phyloP scores from a whole-genome alignment of 1,284 basidiomycete species.

The Pterulicium gracile region DNA sequence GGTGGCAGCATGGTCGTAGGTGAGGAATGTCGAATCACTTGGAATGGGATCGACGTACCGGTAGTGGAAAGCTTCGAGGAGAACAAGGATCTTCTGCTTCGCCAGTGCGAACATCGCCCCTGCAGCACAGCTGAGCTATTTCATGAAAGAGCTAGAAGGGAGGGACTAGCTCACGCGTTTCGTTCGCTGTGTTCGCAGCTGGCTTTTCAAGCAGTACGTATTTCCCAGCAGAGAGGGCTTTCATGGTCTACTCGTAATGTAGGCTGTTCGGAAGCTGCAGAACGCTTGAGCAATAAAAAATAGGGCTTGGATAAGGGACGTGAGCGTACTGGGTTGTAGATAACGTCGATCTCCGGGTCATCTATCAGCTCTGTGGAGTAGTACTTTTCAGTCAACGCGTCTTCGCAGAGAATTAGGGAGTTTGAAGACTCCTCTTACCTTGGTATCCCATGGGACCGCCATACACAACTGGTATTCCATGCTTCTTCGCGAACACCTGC shows the following conservation, averaged over 20 bases:
- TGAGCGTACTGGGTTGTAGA: constrained; percentile 50
- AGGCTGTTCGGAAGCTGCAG: constrained; percentile 51
- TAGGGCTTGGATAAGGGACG: not conserved
- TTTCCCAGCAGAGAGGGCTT: constrained; percentile 57
- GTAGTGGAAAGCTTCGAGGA: constrained; percentile 58
- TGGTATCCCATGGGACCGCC: constrained; percentile 41
- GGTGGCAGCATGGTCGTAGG: constrained; percentile 18
- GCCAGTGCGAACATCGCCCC: constrained; percentile 42
- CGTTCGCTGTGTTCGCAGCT: constrained; percentile 44
- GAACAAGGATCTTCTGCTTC: constrained; percentile 37
- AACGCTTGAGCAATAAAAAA: constrained; percentile 2
- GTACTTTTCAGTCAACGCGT: no score
- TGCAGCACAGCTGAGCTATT: no score
- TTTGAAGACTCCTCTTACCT: constrained; percentile 27
- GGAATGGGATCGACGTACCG: constrained; percentile 26
- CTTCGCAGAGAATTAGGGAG: no score
- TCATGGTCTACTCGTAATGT: constrained; percentile 75
- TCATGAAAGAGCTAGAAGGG: no score
- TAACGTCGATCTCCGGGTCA: constrained; percentile 46
- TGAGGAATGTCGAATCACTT: constrained; percentile 1
- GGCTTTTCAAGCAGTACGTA: constrained; percentile 70
- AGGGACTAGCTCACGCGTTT: constrained; percentile 25
- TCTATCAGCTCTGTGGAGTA: constrained; percentile 51
- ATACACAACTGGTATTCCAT: constrained; percentile 45
- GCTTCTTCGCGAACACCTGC: constrained; percentile 41